Evolutionary conservation across 2,329 filamentous ascomycete genomes (phyloP).

Genomic region (Diplodia scrobiculata): DNA sequence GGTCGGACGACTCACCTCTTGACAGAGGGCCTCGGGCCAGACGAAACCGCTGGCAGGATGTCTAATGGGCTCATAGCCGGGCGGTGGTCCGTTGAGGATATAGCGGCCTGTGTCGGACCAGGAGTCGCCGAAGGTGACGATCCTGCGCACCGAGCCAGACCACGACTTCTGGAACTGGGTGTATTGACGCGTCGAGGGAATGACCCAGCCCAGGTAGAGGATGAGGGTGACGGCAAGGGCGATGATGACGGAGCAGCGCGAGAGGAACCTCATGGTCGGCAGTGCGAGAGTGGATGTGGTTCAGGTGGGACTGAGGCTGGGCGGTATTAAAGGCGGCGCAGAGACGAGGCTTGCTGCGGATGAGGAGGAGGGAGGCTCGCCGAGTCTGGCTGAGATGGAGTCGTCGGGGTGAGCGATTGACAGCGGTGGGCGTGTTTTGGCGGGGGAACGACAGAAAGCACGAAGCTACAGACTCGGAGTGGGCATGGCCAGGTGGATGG

Average conservation of each 20-base stretch:
- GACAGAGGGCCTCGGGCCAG: slow-evolving; percentile 44
- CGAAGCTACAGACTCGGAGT: slow-evolving; percentile 21
- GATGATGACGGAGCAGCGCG: slow-evolving; percentile 38
- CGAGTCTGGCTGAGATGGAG: not conserved
- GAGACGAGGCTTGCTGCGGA: slow-evolving; percentile 9
- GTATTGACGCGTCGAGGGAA: slow-evolving; percentile 37
- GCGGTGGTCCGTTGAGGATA: slow-evolving; percentile 40
- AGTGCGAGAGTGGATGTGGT: not conserved
- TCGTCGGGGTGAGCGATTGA: slow-evolving; percentile 26
- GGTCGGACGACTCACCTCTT: slow-evolving; percentile 36
- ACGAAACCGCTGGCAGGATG: slow-evolving; percentile 41
- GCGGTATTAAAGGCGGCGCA: slow-evolving; percentile 17
- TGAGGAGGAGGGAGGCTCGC: slow-evolving; percentile 9
- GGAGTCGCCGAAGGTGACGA: slow-evolving; percentile 46
- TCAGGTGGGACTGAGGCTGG: slow-evolving; percentile 3
- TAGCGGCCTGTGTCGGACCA: slow-evolving; percentile 46
- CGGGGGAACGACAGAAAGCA: slow-evolving; percentile 24
- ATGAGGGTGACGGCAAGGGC: slow-evolving; percentile 36
- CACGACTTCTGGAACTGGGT: slow-evolving; percentile 36
- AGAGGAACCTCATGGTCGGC: slow-evolving; percentile 40
- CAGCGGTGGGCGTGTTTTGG: slow-evolving; percentile 24
- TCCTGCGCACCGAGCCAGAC: slow-evolving; percentile 34
- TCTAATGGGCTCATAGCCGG: slow-evolving; percentile 34
- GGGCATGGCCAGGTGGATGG: slow-evolving; percentile 25
- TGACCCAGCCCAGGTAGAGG: slow-evolving; percentile 40